These are phyloP conservation scores for Ganoderma multipileum DNA, from an alignment of 1,284 basidiomycete genomes.

Conservation along the genomic window DNA sequence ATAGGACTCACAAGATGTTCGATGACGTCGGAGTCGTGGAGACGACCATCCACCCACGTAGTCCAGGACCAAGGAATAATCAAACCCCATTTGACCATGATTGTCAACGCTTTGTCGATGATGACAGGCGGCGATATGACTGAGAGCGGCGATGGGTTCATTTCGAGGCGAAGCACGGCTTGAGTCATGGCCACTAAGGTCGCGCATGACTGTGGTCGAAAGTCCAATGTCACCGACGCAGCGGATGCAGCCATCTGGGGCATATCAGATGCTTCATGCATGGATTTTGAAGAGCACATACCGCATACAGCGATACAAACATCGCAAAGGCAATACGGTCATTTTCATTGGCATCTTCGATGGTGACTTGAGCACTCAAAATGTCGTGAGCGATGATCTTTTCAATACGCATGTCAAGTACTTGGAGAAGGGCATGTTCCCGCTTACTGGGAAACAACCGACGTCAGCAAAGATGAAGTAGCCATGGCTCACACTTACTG, in stretches of 20 bases:
- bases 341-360: conserved; percentile 21
- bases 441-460: background rate
- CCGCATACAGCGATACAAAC: conserved; percentile 61
- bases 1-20: conserved; percentile 53
- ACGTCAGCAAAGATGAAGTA: background rate
- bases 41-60: conserved; percentile 62
- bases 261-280: background rate
- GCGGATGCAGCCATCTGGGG: background rate
- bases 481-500: background rate
- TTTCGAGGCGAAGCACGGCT: conserved; percentile 43
- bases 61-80: conserved; percentile 68
- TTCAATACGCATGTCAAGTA: conserved; percentile 14
- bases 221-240: background rate
- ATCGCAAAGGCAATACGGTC: conserved; percentile 57
- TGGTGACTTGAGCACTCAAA: background rate
- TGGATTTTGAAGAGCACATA: conserved; percentile 37
- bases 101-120: conserved; percentile 51
- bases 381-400: background rate
- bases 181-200: conserved; percentile 54
- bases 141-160: conserved; percentile 22
- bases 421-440: background rate
- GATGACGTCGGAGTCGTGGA: conserved; percentile 55
- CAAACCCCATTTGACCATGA: conserved; percentile 61
- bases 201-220: conserved; percentile 54
- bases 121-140: conserved; percentile 35